Conservation (phyloP, 1,139 yeast genomes). For the Yamadazyma dendronema region DNA sequence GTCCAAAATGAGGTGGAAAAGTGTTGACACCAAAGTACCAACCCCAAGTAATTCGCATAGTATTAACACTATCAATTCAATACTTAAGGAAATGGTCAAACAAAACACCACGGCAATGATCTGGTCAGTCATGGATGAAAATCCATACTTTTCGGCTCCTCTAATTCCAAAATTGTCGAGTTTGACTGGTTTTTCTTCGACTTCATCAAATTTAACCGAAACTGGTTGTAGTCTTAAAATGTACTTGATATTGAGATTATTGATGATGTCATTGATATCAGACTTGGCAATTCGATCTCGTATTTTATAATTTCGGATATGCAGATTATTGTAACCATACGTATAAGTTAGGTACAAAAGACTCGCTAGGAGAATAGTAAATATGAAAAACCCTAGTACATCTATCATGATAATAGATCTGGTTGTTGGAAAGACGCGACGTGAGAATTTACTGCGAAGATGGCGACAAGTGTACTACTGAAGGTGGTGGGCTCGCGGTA, state of each 20-base stretch:
- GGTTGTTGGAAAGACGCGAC: too few species aligned
- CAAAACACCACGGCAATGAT: constrained; percentile 30
- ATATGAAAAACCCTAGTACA: too few species aligned
- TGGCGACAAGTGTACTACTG: too few species aligned
- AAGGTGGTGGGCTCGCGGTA: too few species aligned
- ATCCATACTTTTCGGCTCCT: background rate
- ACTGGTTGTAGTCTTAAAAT: constrained; percentile 1
- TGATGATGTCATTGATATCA: constrained; percentile 12
- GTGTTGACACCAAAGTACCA: constrained; percentile 18
- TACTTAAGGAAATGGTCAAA: constrained; percentile 29
- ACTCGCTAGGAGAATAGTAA: constrained; percentile 3
- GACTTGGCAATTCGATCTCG: constrained; percentile 8
- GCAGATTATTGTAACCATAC: constrained; percentile 8
- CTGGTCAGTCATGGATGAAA: constrained; percentile 2
- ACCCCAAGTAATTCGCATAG: constrained; percentile 36
- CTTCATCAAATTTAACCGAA: constrained; percentile 3
- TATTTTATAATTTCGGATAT: constrained; percentile 10
- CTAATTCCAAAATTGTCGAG: background rate
- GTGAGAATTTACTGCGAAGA: too few species aligned
- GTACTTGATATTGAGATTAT: constrained; percentile 8
- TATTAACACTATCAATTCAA: constrained; percentile 34
- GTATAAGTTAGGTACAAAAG: constrained; percentile 8
- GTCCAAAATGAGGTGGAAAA: constrained; percentile 34
- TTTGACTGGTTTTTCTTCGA: constrained; percentile 1
- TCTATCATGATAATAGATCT: too few species aligned